Evolutionary conservation across 768 basidiomycete species (phyloP).

Genomic region (Agaricus subrufescens): DNA sequence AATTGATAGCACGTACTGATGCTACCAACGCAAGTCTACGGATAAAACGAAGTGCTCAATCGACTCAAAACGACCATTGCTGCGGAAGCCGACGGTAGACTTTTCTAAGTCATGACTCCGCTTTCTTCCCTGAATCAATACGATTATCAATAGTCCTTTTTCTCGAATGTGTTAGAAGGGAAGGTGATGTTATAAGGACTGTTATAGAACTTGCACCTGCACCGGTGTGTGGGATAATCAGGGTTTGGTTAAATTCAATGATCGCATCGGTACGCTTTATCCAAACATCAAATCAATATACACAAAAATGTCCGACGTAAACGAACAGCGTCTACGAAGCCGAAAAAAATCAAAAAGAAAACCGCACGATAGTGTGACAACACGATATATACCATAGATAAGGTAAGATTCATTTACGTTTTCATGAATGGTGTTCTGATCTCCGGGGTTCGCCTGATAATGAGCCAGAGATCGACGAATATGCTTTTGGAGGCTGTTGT

Average conservation of each 20-base stretch:
- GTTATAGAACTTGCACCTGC: conserved; percentile 35
- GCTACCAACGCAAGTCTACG: conserved; percentile 39
- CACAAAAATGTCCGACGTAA: not conserved
- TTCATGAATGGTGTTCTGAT: too few species aligned
- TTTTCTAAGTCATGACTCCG: too few species aligned
- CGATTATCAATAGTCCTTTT: conserved; percentile 34
- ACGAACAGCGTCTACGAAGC: too few species aligned
- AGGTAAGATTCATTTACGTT: too few species aligned
- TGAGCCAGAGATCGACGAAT: too few species aligned
- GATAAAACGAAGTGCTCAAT: conserved; percentile 44
- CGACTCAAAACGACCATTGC: conserved; percentile 41
- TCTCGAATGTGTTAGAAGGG: conserved; percentile 45
- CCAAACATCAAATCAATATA: not conserved
- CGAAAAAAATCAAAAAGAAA: too few species aligned
- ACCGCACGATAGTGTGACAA: too few species aligned
- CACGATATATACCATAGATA: too few species aligned
- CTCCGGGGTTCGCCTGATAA: too few species aligned
- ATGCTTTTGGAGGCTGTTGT: not conserved
- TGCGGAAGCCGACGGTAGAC: conserved; percentile 37
- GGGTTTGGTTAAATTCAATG: not conserved
- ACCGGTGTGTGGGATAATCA: conserved; percentile 22
- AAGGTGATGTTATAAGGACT: conserved; percentile 36
- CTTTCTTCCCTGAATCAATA: not conserved
- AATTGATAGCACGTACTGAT: conserved; percentile 47
- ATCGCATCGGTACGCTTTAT: not conserved